phyloP scores from a whole-genome alignment of 2,329 filamentous ascomycete genomes.

The Plenodomus biglobosus region DNA sequence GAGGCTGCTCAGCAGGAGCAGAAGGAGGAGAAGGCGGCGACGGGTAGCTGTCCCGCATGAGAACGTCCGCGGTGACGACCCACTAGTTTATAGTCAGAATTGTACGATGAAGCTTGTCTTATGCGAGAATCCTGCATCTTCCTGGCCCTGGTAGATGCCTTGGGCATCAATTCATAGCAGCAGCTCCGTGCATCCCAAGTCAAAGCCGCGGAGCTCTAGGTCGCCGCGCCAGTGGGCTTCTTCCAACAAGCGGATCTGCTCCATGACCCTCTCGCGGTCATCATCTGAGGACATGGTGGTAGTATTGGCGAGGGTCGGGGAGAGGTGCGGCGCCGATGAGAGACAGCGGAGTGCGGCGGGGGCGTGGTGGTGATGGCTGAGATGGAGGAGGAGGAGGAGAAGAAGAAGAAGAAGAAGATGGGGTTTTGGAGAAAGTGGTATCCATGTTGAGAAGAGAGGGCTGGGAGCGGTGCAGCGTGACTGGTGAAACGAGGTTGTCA shows the following conservation, averaged over 20 bases:
- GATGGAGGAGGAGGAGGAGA: too few species aligned
- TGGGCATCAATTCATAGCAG: not conserved
- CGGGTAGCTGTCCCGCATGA: not conserved
- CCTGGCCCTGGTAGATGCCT: not conserved
- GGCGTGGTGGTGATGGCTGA: too few species aligned
- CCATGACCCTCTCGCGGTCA: not conserved
- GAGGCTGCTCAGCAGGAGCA: too few species aligned
- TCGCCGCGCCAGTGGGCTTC: not conserved
- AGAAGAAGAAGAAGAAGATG: too few species aligned
- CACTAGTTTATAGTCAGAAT: not conserved
- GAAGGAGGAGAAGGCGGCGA: too few species aligned
- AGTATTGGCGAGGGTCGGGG: too few species aligned
- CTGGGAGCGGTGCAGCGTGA: not conserved
- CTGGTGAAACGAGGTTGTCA: too few species aligned
- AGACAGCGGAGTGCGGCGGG: too few species aligned
- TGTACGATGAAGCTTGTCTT: not conserved
- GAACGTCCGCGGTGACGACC: not conserved
- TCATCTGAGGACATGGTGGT: not conserved
- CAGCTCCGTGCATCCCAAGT: not conserved
- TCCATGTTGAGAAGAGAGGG: not conserved
- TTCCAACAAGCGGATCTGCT: not conserved
- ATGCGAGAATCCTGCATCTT: not conserved
- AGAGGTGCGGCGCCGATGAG: too few species aligned
- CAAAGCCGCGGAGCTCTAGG: not conserved
- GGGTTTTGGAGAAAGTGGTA: too few species aligned